Percentiles rank a stretch among this genome's conserved stretches.
Evolutionary conservation across 257 asterid species (phyloP).

Genomic region (Nicotiana tomentosiformis): DNA sequence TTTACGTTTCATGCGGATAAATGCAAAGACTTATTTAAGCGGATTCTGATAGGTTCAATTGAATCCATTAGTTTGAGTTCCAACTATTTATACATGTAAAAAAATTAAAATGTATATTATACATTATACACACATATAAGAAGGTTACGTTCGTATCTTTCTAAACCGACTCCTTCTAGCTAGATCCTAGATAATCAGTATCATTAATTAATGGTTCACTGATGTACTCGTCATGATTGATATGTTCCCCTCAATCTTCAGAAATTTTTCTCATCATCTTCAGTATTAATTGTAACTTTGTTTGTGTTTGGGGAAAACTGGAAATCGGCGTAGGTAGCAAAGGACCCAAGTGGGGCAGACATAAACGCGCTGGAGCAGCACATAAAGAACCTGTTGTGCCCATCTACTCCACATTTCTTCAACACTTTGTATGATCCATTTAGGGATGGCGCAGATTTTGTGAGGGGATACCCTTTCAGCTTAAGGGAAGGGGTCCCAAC

Average conservation of each 20-base stretch:
- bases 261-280: neutral
- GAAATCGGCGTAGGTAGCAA: conserved; percentile 9
- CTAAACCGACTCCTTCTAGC: no score
- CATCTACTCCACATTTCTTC: conserved; percentile 18
- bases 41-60: neutral
- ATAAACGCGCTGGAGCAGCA: conserved; percentile 13
- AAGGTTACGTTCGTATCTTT: neutral
- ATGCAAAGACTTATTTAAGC: no score
- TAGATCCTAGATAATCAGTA: no score
- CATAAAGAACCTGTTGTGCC: conserved; percentile 13
- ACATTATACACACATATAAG: neutral
- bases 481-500: conserved; percentile 13
- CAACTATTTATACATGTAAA: neutral
- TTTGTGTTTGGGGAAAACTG: neutral
- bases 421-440: conserved; percentile 18
- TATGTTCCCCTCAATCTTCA: neutral
- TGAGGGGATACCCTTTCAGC: conserved; percentile 18
- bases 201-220: no score
- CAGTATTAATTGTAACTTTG: neutral
- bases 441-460: conserved; percentile 16
- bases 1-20: no score
- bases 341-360: conserved; percentile 15
- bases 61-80: neutral
- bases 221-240: neutral
- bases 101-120: neutral